Evolutionary conservation across 2,329 filamentous ascomycete species (phyloP), one percentile per base, ranked within the genome.

Genomic region (Colletotrichum lupini): DNA sequence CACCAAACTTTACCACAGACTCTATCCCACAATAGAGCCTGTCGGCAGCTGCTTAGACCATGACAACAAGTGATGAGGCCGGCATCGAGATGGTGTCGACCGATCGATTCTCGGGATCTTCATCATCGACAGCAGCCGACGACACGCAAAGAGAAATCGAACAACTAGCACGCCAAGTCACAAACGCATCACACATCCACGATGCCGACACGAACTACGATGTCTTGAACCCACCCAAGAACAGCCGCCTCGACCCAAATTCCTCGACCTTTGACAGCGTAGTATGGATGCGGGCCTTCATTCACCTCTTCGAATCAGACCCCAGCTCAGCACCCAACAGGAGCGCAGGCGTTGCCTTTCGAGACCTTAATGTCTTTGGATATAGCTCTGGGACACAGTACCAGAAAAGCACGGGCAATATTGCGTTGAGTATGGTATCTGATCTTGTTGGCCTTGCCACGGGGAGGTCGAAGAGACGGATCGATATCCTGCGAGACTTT

Each of bases 401-500:
- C n/a, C 79, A 81, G 7, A 76, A 78, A 49, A 77, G 74, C 0
- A 67, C 77, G 5, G 68, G 77, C 0, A 77, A 81, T 28, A 70
- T 78, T 49, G 74, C 76, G 1, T 37, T 79, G 1, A 77, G 72
- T 16, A 76, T 68, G 55, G 76, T 75, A 5, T 76, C 3, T 19
- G 56, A 26, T 65, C 71, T 70, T 1, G 14, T 72, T 22, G 68
- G 74, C 0, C 28, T 70, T 4, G 53, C 66, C 7, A 67, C 67
- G 3, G 53, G 75, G 3, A 64, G 57, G 12, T 56, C 26, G 5
- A 63, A 58, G 2, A 60, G 74, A 0, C 69, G 75, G 16, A 76
- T 81, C 1, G 77, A 79, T 22, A 81, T 81, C 7, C 58, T 81
- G 4, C 74, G 73, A 1, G 61, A 77, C 6, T 81, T 81, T 6